These are phyloP conservation scores for Musa troglodytarum DNA, from an alignment of 176 grass and related monocot genomes.

Conservation along the genomic window DNA sequence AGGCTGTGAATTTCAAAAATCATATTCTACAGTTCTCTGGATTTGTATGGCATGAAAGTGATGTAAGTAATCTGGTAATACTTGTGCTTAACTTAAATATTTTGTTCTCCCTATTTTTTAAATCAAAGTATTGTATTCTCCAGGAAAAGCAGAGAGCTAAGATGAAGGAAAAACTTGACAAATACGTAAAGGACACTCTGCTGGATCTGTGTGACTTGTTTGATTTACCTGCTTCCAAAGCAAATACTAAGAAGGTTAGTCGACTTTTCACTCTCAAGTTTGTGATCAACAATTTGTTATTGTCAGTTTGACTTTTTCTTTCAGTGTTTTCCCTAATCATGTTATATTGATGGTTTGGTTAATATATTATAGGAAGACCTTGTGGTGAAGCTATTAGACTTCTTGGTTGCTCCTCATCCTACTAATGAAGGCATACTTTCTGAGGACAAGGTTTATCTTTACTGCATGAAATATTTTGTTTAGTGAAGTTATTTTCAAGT, in stretches of 20 bases:
- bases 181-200: constrained; percentile 65
- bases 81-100: not conserved
- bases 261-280: constrained; percentile 7
- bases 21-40: constrained; percentile 56
- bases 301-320: not conserved
- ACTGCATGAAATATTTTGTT: not conserved
- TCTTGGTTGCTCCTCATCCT: constrained; percentile 76
- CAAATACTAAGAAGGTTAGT: constrained; percentile 66
- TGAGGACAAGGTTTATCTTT: constrained; percentile 31
- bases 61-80: constrained; percentile 28
- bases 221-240: constrained; percentile 68
- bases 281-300: not conserved
- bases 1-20: constrained; percentile 48
- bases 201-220: constrained; percentile 74
- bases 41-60: constrained; percentile 60
- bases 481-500: not conserved
- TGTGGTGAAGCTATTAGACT: constrained; percentile 76
- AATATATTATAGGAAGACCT: constrained; percentile 56
- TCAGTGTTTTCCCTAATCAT: not conserved
- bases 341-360: not conserved
- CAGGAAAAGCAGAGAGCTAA: constrained; percentile 97
- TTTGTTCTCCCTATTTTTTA: not conserved
- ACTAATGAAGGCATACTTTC: constrained; percentile 34
- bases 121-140: constrained; percentile 14
- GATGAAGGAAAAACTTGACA: constrained; percentile 97